Base-by-base conservation (phyloP, 495 filamentous ascomycete species). In the Niebla homalea region DNA sequence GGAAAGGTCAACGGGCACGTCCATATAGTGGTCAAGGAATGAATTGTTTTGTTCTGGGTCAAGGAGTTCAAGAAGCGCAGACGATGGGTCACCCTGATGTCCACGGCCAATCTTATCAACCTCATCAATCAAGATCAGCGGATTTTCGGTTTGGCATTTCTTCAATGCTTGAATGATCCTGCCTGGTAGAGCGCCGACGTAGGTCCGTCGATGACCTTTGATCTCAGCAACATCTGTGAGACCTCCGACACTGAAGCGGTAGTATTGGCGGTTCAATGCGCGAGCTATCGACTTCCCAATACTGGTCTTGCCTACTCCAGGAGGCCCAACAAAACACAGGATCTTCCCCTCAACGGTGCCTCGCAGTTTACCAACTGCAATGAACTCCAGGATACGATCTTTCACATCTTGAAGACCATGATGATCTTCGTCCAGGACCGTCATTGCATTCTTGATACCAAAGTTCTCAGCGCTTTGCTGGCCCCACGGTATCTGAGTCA, bases 301-400 rank as follows among this genome's bases (percentile, higher is more conserved):
- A 64, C 87, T 94, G 35, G 93, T 99, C 71, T 99, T 99, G 49
- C 93, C 93, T 48, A 99, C 93, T 70, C 83, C 83, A 49, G 93
- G 93, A 16, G 93, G 93, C 3, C 93, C 93, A 51, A 97, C 93
- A 58, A 99, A 87, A 65, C 93, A 99, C 22, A 99, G 71, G 50
- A 99, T 99, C 69, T 99, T 99, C 58, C 93, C 93, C 66, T 99
- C 93, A 3, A 99, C 92, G 1, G 89, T 95, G 22, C 93, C 93
- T 38, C 92, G 84, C 26, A 99, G 79, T 67, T 97, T 97, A 29
- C 93, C 93, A 15, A 99, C 93, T 2, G 93, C 93, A 60, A 99
- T 97, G 64, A 97, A 99, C 65, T 99, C 93, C 22, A 99, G 71
- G 53, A 99, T 99, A 26, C 93, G 87, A 63, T 97, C 92, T 64